Conservation (phyloP, 2,329 filamentous ascomycete species). For the Byssochlamys sp. region DNA sequence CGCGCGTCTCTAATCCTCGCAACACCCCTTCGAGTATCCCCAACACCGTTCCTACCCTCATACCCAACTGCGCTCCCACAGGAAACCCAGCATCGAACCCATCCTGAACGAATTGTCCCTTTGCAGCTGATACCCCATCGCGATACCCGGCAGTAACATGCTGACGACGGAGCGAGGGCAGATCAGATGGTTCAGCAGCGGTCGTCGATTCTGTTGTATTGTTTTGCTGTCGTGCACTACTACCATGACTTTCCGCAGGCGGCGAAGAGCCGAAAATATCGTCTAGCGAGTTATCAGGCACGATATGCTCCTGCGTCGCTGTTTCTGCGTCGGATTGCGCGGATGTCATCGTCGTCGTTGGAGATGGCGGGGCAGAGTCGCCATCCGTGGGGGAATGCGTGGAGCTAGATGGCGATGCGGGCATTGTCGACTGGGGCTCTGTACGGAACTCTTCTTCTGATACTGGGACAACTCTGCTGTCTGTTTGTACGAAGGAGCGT, state of each 20-base stretch:
- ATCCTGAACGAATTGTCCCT: slow-evolving; percentile 65
- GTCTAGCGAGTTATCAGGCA: slow-evolving; percentile 23
- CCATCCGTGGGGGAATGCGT: neutral
- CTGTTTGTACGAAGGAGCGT: no score
- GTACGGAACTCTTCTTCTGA: no score
- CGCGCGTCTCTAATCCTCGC: slow-evolving; percentile 20
- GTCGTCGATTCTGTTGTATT: neutral
- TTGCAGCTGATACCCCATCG: slow-evolving; percentile 70
- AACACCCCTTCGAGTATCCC: slow-evolving; percentile 67
- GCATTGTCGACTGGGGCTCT: neutral
- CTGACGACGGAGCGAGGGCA: slow-evolving; percentile 62
- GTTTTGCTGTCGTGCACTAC: neutral
- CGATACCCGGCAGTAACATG: slow-evolving; percentile 83
- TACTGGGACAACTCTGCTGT: no score
- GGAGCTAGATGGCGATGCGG: slow-evolving; percentile 5
- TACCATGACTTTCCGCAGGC: slow-evolving; percentile 7
- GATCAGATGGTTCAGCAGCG: slow-evolving; percentile 51
- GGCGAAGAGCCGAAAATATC: slow-evolving; percentile 36
- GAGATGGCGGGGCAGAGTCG: neutral
- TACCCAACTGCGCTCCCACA: slow-evolving; percentile 70
- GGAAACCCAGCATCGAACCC: slow-evolving; percentile 89
- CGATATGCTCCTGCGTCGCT: slow-evolving; percentile 1
- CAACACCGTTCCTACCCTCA: slow-evolving; percentile 62
- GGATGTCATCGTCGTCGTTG: slow-evolving; percentile 7
- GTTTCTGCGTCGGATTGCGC: slow-evolving; percentile 5